Evolutionary conservation across 208 protist species (phyloP).

Genomic region (Phytomonas serpens): DNA sequence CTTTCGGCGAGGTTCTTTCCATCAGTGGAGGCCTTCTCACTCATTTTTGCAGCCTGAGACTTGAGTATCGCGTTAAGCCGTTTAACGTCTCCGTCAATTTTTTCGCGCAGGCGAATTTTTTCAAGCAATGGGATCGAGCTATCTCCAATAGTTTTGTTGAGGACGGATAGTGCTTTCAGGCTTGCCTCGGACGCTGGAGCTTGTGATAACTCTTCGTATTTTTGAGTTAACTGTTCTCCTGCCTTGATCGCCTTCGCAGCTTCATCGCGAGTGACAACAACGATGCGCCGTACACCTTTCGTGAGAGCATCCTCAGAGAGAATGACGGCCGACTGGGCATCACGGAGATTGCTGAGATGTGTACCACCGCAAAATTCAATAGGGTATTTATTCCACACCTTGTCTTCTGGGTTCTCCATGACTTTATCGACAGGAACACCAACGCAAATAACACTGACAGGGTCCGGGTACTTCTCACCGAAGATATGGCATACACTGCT

Average conservation of each 20-base stretch:
- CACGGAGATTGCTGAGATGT: conserved; percentile 83
- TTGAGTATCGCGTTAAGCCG: conserved; percentile 60
- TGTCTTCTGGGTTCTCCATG: conserved; percentile 80
- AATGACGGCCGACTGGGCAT: conserved; percentile 89
- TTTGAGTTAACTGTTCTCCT: conserved; percentile 40
- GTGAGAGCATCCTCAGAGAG: conserved; percentile 92
- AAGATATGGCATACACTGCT: conserved; percentile 92
- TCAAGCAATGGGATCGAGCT: conserved; percentile 56
- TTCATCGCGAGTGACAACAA: conserved; percentile 62
- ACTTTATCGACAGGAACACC: conserved; percentile 89
- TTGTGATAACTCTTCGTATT: conserved; percentile 38
- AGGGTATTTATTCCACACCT: conserved; percentile 81
- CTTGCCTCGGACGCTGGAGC: conserved; percentile 33
- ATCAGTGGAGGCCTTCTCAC: conserved; percentile 53
- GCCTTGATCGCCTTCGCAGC: conserved; percentile 41
- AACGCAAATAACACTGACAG: conserved; percentile 96
- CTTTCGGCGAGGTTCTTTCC: conserved; percentile 41
- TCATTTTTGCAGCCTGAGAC: conserved; percentile 41
- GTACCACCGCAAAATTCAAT: conserved; percentile 98
- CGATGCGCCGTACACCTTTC: conserved; percentile 88
- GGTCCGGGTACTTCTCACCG: conserved; percentile 98
- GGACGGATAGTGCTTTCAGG: conserved; percentile 83
- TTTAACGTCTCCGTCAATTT: conserved; percentile 78
- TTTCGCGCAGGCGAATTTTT: conserved; percentile 76
- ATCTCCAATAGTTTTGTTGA: conserved; percentile 88